Conservation (phyloP, 2,329 filamentous ascomycete species). For the Cercospora sp. region DNA sequence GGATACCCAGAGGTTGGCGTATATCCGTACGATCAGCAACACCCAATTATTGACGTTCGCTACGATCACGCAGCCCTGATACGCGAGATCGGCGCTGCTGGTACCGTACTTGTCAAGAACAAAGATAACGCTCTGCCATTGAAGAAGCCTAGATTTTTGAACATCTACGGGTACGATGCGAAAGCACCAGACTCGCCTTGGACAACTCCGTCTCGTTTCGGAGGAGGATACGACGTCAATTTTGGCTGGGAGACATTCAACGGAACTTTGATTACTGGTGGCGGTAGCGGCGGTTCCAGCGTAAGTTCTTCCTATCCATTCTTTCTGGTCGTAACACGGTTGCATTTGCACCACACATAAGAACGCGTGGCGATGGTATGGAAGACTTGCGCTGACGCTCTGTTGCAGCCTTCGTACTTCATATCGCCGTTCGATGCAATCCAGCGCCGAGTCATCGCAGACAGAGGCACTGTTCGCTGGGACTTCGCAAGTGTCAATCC, state of each 20-base stretch:
- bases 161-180: conserved; percentile 45
- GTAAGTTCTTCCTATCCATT: background rate
- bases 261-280: conserved; percentile 26
- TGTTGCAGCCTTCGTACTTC: conserved; percentile 18
- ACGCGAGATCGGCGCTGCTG: conserved; percentile 53
- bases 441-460: conserved; percentile 25
- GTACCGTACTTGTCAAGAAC: conserved; percentile 64
- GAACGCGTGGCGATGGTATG: no score
- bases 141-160: conserved; percentile 44
- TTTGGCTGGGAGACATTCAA: conserved; percentile 36
- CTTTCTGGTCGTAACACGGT: no score
- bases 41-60: conserved; percentile 59
- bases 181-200: conserved; percentile 35
- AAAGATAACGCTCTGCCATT: conserved; percentile 57
- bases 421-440: conserved; percentile 30
- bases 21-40: conserved; percentile 24
- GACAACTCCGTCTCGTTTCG: conserved; percentile 42
- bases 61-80: conserved; percentile 48
- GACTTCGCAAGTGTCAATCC: conserved; percentile 34
- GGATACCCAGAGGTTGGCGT: conserved; percentile 26
- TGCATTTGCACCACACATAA: no score
- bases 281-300: conserved; percentile 12
- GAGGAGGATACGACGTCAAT: conserved; percentile 44
- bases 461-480: conserved; percentile 28
- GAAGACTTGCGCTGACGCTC: conserved; percentile 16